A percentile compares a stretch with the other conserved stretches of the same genome.
Evolutionary conservation across 1,284 basidiomycete species (phyloP).

Genomic region (Lentinula novae-zelandiae): DNA sequence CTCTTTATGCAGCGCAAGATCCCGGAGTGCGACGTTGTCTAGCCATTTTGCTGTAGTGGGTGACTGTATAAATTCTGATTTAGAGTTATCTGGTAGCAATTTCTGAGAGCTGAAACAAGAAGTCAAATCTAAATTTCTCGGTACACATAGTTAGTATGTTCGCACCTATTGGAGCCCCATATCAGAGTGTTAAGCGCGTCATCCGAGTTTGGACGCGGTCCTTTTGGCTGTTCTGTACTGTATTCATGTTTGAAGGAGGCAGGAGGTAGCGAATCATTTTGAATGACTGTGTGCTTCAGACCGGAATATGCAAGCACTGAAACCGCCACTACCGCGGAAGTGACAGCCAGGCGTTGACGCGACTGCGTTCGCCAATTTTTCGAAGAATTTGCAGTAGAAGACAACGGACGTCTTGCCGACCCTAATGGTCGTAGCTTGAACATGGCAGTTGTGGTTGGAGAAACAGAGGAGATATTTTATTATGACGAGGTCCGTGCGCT

Average conservation of each 20-base stretch:
- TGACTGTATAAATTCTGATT: constrained; percentile 37
- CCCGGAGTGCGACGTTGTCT: constrained; percentile 65
- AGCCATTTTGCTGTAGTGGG: constrained; percentile 55
- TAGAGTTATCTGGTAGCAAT: constrained; percentile 35
- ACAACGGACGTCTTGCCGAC: constrained; percentile 1
- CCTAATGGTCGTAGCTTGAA: background rate
- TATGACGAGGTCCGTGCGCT: background rate
- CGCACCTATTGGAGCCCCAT: constrained; percentile 59
- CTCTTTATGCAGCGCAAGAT: constrained; percentile 69
- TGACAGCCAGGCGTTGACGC: constrained; percentile 1
- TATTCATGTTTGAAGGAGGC: background rate
- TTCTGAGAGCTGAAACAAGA: constrained; percentile 36
- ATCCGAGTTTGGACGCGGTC: constrained; percentile 7
- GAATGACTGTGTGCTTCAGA: constrained; percentile 5
- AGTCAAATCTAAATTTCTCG: background rate
- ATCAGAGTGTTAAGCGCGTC: constrained; percentile 38
- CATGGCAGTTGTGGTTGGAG: background rate
- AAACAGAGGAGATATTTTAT: background rate
- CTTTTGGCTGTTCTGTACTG: background rate
- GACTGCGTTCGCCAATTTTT: background rate
- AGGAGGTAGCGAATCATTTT: constrained; percentile 10
- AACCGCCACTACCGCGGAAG: constrained; percentile 1
- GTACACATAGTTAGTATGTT: background rate
- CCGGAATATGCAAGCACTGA: constrained; percentile 7
- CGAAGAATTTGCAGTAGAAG: background rate